Conservation (phyloP, 2,329 filamentous ascomycete species). For the Chrysoporthe puriensis region DNA sequence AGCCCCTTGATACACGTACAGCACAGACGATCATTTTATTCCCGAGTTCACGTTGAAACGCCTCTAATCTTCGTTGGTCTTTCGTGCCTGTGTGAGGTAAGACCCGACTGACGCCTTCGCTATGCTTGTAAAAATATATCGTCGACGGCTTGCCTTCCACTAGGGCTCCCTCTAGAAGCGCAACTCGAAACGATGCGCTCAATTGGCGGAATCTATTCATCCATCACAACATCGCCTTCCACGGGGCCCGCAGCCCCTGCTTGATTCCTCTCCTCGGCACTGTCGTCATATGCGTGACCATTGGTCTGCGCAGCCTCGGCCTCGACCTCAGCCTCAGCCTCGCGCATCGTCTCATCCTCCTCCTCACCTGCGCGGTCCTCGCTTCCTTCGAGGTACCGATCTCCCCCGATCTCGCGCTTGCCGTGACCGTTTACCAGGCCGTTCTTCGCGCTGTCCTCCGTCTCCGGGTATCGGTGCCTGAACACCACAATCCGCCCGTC, state of each 20-base stretch:
- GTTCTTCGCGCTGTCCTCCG: neutral
- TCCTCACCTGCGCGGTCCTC: neutral
- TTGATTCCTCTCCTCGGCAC: neutral
- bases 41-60: neutral
- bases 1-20: neutral
- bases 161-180: neutral
- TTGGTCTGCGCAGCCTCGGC: neutral
- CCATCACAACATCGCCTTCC: neutral
- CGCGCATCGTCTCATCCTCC: constrained; percentile 2
- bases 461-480: constrained; percentile 32
- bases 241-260: neutral
- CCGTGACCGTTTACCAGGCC: constrained; percentile 3
- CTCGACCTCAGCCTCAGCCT: neutral
- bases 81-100: neutral
- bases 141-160: neutral
- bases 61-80: neutral
- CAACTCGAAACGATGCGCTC: neutral
- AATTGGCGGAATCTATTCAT: neutral
- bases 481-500: constrained; percentile 58
- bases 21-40: neutral
- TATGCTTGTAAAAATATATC: constrained; percentile 4
- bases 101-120: constrained; percentile 3
- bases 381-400: constrained; percentile 1
- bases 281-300: constrained; percentile 9
- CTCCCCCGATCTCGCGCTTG: neutral